phyloP scores from a whole-genome alignment of 139 green algal species.

The Chlorella sp. region DNA sequence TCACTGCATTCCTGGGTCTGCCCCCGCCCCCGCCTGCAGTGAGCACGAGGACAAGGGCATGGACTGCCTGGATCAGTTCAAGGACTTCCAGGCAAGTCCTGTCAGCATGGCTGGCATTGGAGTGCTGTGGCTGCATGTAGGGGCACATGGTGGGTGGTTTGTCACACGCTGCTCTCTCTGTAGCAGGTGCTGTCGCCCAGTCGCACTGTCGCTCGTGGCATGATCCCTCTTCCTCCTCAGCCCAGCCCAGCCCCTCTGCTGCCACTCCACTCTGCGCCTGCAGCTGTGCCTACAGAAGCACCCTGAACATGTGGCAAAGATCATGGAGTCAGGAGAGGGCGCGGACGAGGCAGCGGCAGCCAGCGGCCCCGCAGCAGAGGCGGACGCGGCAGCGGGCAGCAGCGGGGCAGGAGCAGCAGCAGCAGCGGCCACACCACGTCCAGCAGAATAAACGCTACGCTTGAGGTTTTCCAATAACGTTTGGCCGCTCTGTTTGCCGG shows the following conservation, averaged over 20 bases:
- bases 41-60: slow-evolving; percentile 52
- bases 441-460: neutral
- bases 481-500: no score
- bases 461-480: no score
- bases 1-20: no score
- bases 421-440: neutral
- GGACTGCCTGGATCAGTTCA: slow-evolving; percentile 50
- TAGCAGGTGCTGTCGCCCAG: neutral
- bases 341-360: neutral
- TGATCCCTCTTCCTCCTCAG: no score
- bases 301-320: slow-evolving; percentile 44
- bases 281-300: slow-evolving; percentile 35
- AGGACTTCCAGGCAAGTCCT: slow-evolving; percentile 38
- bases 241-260: no score
- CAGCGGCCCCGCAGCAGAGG: neutral
- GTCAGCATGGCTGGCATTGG: neutral
- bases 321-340: slow-evolving; percentile 21
- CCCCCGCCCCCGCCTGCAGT: slow-evolving; percentile 13
- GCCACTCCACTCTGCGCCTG: neutral
- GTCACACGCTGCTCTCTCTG: neutral
- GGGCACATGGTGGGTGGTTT: no score
- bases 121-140: no score
- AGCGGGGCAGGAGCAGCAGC: neutral
- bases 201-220: no score
- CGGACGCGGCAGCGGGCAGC: neutral